Base-by-base conservation (phyloP, 345 rosid genomes). In the Psidium guajava region DNA sequence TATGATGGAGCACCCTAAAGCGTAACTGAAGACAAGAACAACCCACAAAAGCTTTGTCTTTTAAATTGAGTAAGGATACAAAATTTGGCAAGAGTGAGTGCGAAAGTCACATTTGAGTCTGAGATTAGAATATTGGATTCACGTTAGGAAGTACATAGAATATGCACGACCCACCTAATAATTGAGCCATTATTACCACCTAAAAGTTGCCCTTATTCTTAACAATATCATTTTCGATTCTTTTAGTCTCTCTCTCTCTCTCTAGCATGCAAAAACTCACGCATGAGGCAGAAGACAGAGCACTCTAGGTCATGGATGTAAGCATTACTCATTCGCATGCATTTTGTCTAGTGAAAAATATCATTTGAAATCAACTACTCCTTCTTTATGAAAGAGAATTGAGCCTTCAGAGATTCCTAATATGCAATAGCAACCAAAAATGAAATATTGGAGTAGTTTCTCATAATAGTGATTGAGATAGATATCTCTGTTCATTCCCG, bases 1-100 rank as follows among this genome's bases (percentile, higher is more conserved):
- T 36, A 69, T 69, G 25, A 69, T 18, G 2, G 24, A 36, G 36
- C 25, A 20, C 12, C 13, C 73, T 83, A 87, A 84, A 83, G 90
- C 10, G 56, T 85, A 83, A 81, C 85, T 50, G 14, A 87, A 91
- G 90, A 91, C 93, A 91, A 89, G 86, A 27, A 85, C 90, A 84
- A 84, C 87, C 47, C 47, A 5, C 80, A 32, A 69, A 69, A 69
- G 47, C 47, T 36, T 69, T 69, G 80, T 69, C 20, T 18, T 54
- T 69, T 36, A 64, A 69, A 69, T 69, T 18, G 80, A 69, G 40
- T 13, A 10, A 83, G 44, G 18, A 83, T 32, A 25, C 24, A 83
- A 20, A 54, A 32, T 18, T 54, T 9, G 80, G 47, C 47, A 32
- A 69, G 80, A 11, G 25, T 25, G 69, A 83, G 69, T 83, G 84